Evolutionary conservation across 768 basidiomycete species (phyloP).

Genomic region (Hypsizygus marmoreus): DNA sequence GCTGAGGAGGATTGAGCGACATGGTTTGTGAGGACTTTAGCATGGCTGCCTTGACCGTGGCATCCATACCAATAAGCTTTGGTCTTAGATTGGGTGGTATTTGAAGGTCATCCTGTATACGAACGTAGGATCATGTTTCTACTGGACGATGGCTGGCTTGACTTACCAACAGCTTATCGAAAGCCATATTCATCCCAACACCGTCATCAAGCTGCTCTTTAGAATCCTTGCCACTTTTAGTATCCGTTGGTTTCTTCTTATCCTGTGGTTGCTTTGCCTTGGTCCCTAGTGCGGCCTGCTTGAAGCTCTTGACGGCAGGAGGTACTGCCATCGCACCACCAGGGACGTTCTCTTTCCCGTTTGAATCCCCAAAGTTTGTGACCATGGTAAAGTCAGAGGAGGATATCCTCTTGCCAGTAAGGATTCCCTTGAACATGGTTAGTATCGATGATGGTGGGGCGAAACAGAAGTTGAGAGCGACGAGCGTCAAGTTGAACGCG

Average conservation of each 20-base stretch:
- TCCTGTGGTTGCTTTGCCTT: conserved; percentile 36
- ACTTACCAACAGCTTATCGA: conserved; percentile 80
- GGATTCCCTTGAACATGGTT: conserved; percentile 80
- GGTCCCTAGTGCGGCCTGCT: conserved; percentile 20
- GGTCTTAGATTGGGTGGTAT: conserved; percentile 78
- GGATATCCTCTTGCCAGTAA: conserved; percentile 67
- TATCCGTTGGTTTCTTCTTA: conserved; percentile 40
- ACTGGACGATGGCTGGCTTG: neutral
- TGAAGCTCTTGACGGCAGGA: conserved; percentile 15
- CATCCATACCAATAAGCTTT: conserved; percentile 79
- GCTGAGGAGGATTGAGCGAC: conserved; percentile 39
- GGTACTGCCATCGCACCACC: conserved; percentile 13
- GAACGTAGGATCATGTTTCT: conserved; percentile 5
- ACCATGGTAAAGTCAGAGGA: conserved; percentile 76
- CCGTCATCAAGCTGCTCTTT: conserved; percentile 22
- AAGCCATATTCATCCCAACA: conserved; percentile 62
- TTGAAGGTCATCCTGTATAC: conserved; percentile 79
- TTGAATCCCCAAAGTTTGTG: conserved; percentile 52
- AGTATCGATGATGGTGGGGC: conserved; percentile 14
- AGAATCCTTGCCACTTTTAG: conserved; percentile 17
- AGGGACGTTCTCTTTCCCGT: conserved; percentile 74
- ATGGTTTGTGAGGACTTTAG: conserved; percentile 80
- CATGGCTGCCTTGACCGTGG: conserved; percentile 89
- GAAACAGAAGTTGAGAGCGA: neutral
- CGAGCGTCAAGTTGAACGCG: conserved; percentile 14